Percentiles rank a stretch among this genome's conserved stretches.
phyloP scores from a whole-genome alignment of 208 protist species.

The Tritrichomonas musculus region DNA sequence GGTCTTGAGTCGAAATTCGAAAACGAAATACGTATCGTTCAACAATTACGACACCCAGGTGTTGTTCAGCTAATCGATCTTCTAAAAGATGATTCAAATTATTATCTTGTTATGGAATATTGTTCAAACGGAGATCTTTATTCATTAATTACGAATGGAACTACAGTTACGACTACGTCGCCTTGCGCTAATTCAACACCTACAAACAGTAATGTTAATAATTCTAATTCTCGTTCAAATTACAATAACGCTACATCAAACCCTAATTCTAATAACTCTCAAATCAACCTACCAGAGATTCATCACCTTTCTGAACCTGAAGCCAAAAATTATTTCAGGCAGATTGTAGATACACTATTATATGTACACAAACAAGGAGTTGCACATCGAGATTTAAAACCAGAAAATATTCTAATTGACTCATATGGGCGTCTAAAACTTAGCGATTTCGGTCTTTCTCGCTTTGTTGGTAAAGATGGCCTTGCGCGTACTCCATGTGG shows the following conservation, averaged over 20 bases:
- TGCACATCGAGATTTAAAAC: neutral
- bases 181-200: too few species aligned
- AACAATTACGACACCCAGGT: neutral
- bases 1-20: neutral
- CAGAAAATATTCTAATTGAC: neutral
- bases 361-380: neutral
- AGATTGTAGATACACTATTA: neutral
- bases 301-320: neutral
- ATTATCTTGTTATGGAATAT: neutral
- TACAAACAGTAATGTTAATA: too few species aligned
- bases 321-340: neutral
- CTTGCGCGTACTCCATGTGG: neutral
- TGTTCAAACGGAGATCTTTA: neutral
- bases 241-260: too few species aligned
- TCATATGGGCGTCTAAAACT: neutral
- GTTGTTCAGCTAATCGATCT: neutral
- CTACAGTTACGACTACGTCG: too few species aligned
- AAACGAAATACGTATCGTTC: neutral
- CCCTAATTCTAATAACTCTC: too few species aligned
- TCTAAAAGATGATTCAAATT: neutral
- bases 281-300: neutral
- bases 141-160: neutral
- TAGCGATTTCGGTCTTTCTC: neutral
- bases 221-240: too few species aligned
- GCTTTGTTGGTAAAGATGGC: neutral